phyloP scores from a whole-genome alignment of 2,329 filamentous ascomycete genomes.

The Trichoderma gracile region DNA sequence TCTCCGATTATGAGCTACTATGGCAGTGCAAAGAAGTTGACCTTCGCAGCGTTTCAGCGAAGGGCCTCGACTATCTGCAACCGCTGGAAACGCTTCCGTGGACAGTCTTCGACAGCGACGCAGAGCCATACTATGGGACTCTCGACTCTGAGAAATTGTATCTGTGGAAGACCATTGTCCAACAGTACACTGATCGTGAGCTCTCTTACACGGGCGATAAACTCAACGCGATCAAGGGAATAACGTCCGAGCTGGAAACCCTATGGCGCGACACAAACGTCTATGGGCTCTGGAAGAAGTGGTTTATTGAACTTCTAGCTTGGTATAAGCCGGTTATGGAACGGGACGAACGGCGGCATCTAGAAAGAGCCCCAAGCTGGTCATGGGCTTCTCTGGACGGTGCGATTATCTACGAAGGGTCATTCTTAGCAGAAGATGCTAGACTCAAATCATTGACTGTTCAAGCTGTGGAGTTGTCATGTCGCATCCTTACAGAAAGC shows the following conservation, averaged over 20 bases:
- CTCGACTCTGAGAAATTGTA: neutral
- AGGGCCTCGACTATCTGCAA: conserved; percentile 4
- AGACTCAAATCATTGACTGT: neutral
- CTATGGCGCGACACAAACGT: conserved; percentile 2
- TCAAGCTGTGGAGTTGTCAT: neutral
- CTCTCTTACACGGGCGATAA: neutral
- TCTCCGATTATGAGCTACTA: conserved; percentile 11
- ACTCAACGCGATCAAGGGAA: neutral
- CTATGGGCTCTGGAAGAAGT: conserved; percentile 11
- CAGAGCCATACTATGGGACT: neutral
- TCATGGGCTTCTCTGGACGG: conserved; percentile 14
- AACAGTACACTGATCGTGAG: neutral
- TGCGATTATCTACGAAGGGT: neutral
- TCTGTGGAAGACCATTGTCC: neutral
- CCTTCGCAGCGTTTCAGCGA: neutral
- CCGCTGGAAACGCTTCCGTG: conserved; percentile 2
- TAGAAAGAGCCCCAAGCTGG: conserved; percentile 7
- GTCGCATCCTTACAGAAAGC: neutral
- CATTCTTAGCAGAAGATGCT: neutral
- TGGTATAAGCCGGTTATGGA: conserved; percentile 1
- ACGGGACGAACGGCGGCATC: neutral
- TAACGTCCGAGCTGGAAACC: conserved; percentile 1
- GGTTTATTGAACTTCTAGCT: conserved; percentile 12
- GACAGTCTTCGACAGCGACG: neutral
- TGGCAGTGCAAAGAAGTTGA: conserved; percentile 6